Percentiles rank a stretch among this genome's conserved stretches.
phyloP scores from a whole-genome alignment of 345 rosid genomes.

The Ricinus communis region DNA sequence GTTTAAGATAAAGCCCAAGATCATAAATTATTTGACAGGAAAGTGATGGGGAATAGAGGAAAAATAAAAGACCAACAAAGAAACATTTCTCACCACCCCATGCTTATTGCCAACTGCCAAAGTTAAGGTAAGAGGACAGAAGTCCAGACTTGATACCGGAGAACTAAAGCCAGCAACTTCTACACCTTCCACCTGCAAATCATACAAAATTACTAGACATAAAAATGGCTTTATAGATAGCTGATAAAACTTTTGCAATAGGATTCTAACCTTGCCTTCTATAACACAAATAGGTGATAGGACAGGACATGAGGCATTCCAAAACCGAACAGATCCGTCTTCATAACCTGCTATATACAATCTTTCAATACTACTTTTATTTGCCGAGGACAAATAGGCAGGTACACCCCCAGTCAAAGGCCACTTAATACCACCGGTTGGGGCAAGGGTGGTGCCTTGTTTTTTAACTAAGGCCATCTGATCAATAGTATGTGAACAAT shows the following conservation, averaged over 20 bases:
- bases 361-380: slow-evolving; percentile 57
- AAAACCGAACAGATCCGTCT: slow-evolving; percentile 76
- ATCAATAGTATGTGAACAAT: not conserved
- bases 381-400: slow-evolving; percentile 42
- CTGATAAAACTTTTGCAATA: not conserved
- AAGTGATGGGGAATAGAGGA: not conserved
- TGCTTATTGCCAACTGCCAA: slow-evolving; percentile 67
- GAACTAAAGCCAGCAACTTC: slow-evolving; percentile 38
- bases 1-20: not conserved
- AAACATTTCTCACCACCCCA: slow-evolving; percentile 66
- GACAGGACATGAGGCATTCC: slow-evolving; percentile 77
- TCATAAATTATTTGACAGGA: not conserved
- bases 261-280: slow-evolving; percentile 51
- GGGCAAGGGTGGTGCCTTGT: slow-evolving; percentile 23
- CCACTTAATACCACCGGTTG: slow-evolving; percentile 48
- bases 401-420: slow-evolving; percentile 85
- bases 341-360: slow-evolving; percentile 77
- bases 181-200: slow-evolving; percentile 46
- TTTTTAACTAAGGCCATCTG: slow-evolving; percentile 34
- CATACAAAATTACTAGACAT: not conserved
- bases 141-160: slow-evolving; percentile 61
- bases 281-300: slow-evolving; percentile 53
- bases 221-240: not conserved
- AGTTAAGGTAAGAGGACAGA: slow-evolving; percentile 54
- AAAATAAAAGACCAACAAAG: slow-evolving; percentile 5